Conservation (phyloP, 768 basidiomycete genomes). For the Hygrocybe punicea region DNA sequence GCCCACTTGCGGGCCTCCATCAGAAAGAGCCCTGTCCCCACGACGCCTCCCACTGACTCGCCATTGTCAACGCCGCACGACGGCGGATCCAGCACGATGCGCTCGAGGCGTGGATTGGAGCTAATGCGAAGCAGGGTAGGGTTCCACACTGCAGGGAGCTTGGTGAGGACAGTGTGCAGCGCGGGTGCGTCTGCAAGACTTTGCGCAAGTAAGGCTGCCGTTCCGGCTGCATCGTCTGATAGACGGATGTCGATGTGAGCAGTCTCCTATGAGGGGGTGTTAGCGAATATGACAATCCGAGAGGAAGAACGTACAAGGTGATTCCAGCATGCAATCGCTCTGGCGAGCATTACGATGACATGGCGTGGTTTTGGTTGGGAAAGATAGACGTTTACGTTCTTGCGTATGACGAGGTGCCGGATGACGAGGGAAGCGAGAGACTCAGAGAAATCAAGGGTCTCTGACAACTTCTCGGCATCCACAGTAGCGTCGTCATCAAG, state of each 20-base stretch:
- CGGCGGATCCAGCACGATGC: conserved; percentile 36
- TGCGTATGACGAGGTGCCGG: conserved; percentile 51
- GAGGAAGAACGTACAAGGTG: conserved; percentile 43
- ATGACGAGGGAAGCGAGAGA: conserved; percentile 42
- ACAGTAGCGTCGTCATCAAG: conserved; percentile 21
- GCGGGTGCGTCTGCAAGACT: conserved; percentile 41
- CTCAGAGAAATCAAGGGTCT: conserved; percentile 39
- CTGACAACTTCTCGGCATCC: conserved; percentile 13
- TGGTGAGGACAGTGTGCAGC: conserved; percentile 50
- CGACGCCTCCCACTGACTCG: conserved; percentile 17
- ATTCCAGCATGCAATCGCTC: conserved; percentile 42
- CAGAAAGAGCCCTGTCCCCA: conserved; percentile 55
- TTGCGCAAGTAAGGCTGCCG: conserved; percentile 33
- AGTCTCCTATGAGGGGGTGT: conserved; percentile 40
- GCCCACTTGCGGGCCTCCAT: conserved; percentile 52
- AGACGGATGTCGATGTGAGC: conserved; percentile 56
- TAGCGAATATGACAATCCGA: neutral
- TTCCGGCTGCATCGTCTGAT: conserved; percentile 44
- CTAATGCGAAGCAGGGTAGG: conserved; percentile 48
- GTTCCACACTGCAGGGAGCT: conserved; percentile 60
- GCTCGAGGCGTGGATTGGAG: conserved; percentile 46
- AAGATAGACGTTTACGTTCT: conserved; percentile 53
- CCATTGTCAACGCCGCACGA: neutral
- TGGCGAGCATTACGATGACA: conserved; percentile 46
- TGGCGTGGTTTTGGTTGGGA: conserved; percentile 47